phyloP scores from a whole-genome alignment of 345 rosid species.

The Citrus glauca region DNA sequence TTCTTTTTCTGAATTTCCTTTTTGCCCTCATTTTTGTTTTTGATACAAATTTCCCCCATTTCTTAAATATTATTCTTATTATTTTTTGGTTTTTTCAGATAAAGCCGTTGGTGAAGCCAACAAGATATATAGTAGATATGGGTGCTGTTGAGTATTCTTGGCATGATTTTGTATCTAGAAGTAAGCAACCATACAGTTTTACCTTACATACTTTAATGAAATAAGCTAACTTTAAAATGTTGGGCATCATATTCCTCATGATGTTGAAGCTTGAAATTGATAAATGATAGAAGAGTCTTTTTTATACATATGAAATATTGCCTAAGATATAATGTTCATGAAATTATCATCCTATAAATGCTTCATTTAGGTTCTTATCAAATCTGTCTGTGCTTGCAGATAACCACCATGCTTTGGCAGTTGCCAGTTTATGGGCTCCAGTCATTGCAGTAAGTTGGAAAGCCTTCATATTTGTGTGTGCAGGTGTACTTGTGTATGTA shows the following conservation, averaged over 20 bases:
- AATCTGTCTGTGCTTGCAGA: slow-evolving; percentile 54
- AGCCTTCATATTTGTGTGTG: background rate
- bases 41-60: background rate
- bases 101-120: slow-evolving; percentile 78
- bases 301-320: background rate
- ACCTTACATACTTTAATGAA: background rate
- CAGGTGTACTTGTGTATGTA: background rate
- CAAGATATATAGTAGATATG: slow-evolving; percentile 50
- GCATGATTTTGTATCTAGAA: slow-evolving; percentile 91
- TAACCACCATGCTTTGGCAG: slow-evolving; percentile 84
- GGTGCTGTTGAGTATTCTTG: slow-evolving; percentile 65
- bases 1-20: background rate
- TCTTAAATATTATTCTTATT: background rate
- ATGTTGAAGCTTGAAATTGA: background rate
- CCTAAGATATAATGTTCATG: background rate
- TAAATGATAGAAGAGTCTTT: background rate
- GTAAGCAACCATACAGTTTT: slow-evolving; percentile 35
- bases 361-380: background rate
- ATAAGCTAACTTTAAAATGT: background rate
- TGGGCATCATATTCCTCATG: background rate
- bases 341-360: background rate
- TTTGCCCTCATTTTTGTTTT: background rate
- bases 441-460: slow-evolving; percentile 76
- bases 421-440: slow-evolving; percentile 91
- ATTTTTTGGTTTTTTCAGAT: slow-evolving; percentile 49